Conservation (phyloP, 1,139 yeast species). For the Kazachstania sp. region DNA sequence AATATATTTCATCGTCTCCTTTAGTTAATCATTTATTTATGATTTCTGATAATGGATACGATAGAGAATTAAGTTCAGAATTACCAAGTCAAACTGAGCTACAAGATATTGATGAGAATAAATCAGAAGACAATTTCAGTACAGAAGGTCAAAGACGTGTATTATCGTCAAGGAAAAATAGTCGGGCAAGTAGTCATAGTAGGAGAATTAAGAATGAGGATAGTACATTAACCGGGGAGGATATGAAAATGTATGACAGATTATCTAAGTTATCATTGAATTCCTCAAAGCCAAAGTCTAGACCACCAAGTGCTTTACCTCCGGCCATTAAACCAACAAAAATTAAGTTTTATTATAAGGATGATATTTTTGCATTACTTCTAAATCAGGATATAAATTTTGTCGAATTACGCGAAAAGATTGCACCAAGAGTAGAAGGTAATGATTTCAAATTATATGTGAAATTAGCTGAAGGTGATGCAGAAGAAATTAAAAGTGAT, state of each 20-base stretch:
- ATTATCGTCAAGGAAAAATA: constrained; percentile 4
- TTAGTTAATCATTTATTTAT: constrained; percentile 68
- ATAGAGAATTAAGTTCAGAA: constrained; percentile 31
- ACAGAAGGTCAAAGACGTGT: constrained; percentile 17
- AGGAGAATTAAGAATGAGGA: constrained; percentile 17
- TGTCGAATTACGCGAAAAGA: constrained; percentile 52
- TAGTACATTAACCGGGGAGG: constrained; percentile 27
- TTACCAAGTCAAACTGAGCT: not conserved
- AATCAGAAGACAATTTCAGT: constrained; percentile 23
- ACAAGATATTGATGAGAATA: constrained; percentile 2
- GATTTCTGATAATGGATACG: constrained; percentile 38
- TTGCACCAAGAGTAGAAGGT: constrained; percentile 51
- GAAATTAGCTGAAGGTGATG: constrained; percentile 26
- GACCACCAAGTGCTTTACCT: constrained; percentile 26
- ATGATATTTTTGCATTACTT: constrained; percentile 82
- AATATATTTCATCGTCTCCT: constrained; percentile 61
- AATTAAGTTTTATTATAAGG: constrained; percentile 78
- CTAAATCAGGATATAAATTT: constrained; percentile 57
- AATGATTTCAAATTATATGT: constrained; percentile 32
- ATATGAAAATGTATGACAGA: constrained; percentile 22
- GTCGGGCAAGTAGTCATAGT: not conserved
- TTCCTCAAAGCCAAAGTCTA: constrained; percentile 19
- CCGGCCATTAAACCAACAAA: constrained; percentile 35
- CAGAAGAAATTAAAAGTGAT: constrained; percentile 31
- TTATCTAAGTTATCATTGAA: constrained; percentile 23